Percentiles rank a stretch among this genome's conserved stretches.
phyloP scores from a whole-genome alignment of 2,329 filamentous ascomycete species.

The Xylogone sp. region DNA sequence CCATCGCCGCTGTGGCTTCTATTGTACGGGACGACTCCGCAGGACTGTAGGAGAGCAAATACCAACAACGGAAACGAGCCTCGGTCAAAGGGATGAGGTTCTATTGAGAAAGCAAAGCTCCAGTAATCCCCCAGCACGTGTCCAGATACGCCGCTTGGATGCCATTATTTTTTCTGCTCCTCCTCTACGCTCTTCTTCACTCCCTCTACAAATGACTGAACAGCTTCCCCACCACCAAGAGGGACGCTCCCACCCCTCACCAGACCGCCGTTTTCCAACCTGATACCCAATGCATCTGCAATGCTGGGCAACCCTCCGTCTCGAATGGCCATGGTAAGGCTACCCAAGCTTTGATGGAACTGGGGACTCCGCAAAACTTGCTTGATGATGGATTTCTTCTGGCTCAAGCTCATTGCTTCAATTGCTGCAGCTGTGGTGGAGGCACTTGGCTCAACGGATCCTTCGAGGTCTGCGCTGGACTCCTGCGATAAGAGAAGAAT shows the following conservation, averaged over 20 bases:
- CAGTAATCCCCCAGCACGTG: not conserved
- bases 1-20: too few relatives aligned
- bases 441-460: slow-evolving; percentile 61
- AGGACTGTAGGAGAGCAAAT: too few relatives aligned
- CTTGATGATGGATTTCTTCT: slow-evolving; percentile 78
- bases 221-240: slow-evolving; percentile 80
- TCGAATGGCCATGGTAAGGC: slow-evolving; percentile 80
- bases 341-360: slow-evolving; percentile 80
- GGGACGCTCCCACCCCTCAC: slow-evolving; percentile 76
- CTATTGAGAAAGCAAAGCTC: not conserved
- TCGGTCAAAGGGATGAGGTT: not conserved
- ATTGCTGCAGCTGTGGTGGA: slow-evolving; percentile 70
- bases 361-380: slow-evolving; percentile 86
- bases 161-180: slow-evolving; percentile 21
- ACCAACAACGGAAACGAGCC: too few relatives aligned
- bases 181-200: slow-evolving; percentile 76
- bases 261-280: slow-evolving; percentile 80
- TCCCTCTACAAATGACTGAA: slow-evolving; percentile 88
- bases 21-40: too few relatives aligned
- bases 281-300: slow-evolving; percentile 77
- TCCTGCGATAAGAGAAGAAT: slow-evolving; percentile 75
- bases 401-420: slow-evolving; percentile 64
- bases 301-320: slow-evolving; percentile 90
- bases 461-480: slow-evolving; percentile 51
- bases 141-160: not conserved